Base-by-base conservation (phyloP, 179 eudicot species). In the Camellia oleifera region DNA sequence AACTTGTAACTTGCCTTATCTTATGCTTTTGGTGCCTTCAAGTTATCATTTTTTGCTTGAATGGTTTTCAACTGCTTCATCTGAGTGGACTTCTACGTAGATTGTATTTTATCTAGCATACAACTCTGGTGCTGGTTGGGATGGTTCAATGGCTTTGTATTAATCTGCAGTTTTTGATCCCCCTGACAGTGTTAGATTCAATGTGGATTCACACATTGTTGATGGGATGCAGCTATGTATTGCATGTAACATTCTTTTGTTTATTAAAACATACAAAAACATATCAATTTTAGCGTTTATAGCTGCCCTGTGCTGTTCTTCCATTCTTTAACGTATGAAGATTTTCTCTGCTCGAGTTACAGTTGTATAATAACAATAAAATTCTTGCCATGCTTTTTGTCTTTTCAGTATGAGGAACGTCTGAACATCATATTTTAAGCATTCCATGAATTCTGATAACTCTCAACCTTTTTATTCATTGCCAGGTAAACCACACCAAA, bases 401-500 rank as follows among this genome's bases (percentile, higher is more conserved):
- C 54, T 60, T 18, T 23, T 63, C 64, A 73, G 8, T 56, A 64
- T 48, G 77, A 45, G 70, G 12, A 63, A 23, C 52, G 46, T 7
- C 17, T 76, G 48, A 77, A 48, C 13, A 23, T 77, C 26, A 17
- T 20, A 20, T 26, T 26, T 14, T 32, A 7, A 77, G 53, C n/a
- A 2, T 52, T 77, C 60, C 48, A 40, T 78, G 64, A 2, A n/a
- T 78, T 66, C 26, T 68, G 65, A 57, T 48, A 8, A 44, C 68
- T 57, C 32, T 42, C 13, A 67, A 60, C 58, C 4, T 10, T 67
- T 74, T 69, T 71, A 53, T 64, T 20, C 26, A 66, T 81, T 68
- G 15, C 74, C 89, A 94, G 98, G 98, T 94, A 69, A 94, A 94
- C 81, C 95, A 94, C 83, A 93, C 92, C 57, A 94, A 91, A 82